Evolutionary conservation across 805 yeast genomes (phyloP).

Genomic region (Barnettozyma botsteinii): DNA sequence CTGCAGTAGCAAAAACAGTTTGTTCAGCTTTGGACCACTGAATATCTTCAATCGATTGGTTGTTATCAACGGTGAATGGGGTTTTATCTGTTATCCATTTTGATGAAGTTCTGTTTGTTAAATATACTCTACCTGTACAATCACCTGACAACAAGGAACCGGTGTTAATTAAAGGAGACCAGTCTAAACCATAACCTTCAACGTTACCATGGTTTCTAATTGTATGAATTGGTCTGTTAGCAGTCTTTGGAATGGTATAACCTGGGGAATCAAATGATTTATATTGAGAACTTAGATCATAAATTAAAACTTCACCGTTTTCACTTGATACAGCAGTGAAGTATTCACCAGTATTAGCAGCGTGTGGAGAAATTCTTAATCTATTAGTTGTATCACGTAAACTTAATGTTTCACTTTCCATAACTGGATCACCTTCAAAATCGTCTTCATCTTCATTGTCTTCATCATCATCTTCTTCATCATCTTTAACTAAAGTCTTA

Average conservation of each 20-base stretch:
- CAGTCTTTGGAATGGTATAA: conserved; percentile 64
- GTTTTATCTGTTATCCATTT: conserved; percentile 83
- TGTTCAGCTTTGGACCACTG: conserved; percentile 93
- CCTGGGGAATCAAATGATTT: conserved; percentile 90
- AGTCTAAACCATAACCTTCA: conserved; percentile 96
- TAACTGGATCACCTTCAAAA: conserved; percentile 70
- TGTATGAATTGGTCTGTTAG: conserved; percentile 78
- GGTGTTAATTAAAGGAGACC: conserved; percentile 81
- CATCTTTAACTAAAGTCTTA: conserved; percentile 83
- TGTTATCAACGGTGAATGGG: conserved; percentile 58
- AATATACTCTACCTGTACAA: conserved; percentile 72
- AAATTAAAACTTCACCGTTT: conserved; percentile 82
- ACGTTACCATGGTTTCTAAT: conserved; percentile 82
- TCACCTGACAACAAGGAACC: conserved; percentile 90
- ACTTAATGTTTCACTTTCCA: conserved; percentile 79
- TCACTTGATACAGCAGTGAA: conserved; percentile 86
- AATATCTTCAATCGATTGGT: conserved; percentile 86
- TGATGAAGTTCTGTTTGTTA: conserved; percentile 70
- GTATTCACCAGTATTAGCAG: conserved; percentile 68
- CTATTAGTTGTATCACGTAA: conserved; percentile 84
- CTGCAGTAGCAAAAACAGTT: conserved; percentile 94
- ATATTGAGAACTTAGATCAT: conserved; percentile 73
- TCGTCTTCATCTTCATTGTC: conserved; percentile 72
- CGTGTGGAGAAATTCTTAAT: conserved; percentile 75
- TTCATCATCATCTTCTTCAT: conserved; percentile 68